Base-by-base conservation (phyloP, 139 green algal genomes). In the Micromonas commoda region DNA sequence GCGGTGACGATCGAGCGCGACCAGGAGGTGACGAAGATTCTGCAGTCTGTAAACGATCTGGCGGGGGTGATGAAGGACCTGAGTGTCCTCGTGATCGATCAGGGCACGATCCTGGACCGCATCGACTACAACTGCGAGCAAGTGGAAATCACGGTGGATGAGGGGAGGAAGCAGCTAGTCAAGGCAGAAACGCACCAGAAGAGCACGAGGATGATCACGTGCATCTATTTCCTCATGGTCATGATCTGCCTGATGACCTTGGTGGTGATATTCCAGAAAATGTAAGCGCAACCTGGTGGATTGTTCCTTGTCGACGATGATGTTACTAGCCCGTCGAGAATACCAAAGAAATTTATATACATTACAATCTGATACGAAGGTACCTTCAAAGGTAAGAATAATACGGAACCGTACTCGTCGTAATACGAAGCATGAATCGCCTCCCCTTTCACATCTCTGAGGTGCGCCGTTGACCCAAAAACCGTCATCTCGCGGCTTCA, bases 1-100 rank as follows among this genome's bases (percentile, higher is more conserved):
- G 81, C 75, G 23, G 71, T 94, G 38, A 83, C 86, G 34, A 80
- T 89, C 24, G 89, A 97, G 86, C 84, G 92, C 3, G 92, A 97
- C 71, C 66, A 85, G 52, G 91, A 97, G 85, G 92, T 97, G 77
- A 81, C 79, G 34, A 89, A 90, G 71, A 94, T 97, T 34, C 38
- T 93, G 80, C 37, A 83, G 32, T 89, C 83, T 5, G 91, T 96
- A 66, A 84, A 90, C 65, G 92, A 96, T 73, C 83, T 97, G 63
- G 89, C 89, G 28, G 86, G 96, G 86, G 93, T 99, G 83, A 99
- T 99, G 95, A 88, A 92, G 54, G 95, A 99, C 81, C 83, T 99
- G 70, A 90, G 83, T 1, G 86, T 90, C 9, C 83, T 99, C 33
- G 94, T 99, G n/a, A 96, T 99, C 63, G 95, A 99, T 76, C 94